Percentiles rank a stretch among this genome's conserved stretches.
These are phyloP conservation scores for Nakaseomyces kungkrabaensis DNA, from an alignment of 1,139 yeast species.

Conservation along the genomic window DNA sequence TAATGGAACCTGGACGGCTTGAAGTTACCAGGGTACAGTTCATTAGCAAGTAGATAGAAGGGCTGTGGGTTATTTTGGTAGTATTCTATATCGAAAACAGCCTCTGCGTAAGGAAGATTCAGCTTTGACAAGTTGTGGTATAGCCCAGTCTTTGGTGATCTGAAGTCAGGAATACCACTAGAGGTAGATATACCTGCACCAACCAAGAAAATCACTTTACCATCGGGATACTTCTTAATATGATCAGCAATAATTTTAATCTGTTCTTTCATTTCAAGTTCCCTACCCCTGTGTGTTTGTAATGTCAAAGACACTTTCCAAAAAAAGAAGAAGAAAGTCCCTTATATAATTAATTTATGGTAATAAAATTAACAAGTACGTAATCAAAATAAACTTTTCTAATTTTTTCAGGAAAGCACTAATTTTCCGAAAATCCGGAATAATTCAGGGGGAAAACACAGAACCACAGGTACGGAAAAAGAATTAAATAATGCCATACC, in stretches of 20 bases:
- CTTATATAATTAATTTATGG: too few species aligned
- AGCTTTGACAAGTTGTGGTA: slow-evolving; percentile 70
- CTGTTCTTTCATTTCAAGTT: background rate
- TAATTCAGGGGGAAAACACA: too few species aligned
- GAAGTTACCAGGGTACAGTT: slow-evolving; percentile 79
- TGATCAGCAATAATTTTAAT: slow-evolving; percentile 15
- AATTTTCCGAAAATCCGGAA: too few species aligned
- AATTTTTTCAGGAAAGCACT: too few species aligned
- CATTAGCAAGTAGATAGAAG: slow-evolving; percentile 74
- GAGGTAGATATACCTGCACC: slow-evolving; percentile 94
- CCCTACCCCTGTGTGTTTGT: too few species aligned
- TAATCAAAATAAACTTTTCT: too few species aligned
- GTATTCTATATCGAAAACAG: slow-evolving; percentile 84
- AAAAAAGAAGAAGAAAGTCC: too few species aligned
- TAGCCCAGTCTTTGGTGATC: slow-evolving; percentile 86
- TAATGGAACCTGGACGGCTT: slow-evolving; percentile 75
- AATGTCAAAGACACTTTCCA: too few species aligned
- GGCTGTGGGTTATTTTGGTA: slow-evolving; percentile 69
- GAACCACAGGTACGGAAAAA: too few species aligned
- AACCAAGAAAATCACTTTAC: slow-evolving; percentile 36
- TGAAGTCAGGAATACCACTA: slow-evolving; percentile 91
- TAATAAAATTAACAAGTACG: too few species aligned
- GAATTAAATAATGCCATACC: too few species aligned
- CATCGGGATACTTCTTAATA: slow-evolving; percentile 18
- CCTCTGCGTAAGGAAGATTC: slow-evolving; percentile 84